phyloP scores from a whole-genome alignment of 805 yeast species.

The Saccharomycodes ludwigii region DNA sequence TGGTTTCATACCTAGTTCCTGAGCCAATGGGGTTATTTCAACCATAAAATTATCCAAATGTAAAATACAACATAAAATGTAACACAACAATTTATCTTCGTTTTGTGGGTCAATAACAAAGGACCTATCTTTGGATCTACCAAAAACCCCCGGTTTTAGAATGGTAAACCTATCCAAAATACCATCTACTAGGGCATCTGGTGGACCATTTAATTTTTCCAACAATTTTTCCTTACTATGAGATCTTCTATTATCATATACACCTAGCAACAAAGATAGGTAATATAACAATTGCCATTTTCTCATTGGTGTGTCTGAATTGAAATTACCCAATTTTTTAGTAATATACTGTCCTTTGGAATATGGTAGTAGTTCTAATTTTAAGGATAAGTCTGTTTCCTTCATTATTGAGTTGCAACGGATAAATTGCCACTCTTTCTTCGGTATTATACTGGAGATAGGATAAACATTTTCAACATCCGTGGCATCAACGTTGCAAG shows the following conservation, averaged over 20 bases:
- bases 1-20: conserved; percentile 73
- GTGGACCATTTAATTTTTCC: conserved; percentile 54
- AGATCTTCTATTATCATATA: conserved; percentile 60
- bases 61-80: conserved; percentile 56
- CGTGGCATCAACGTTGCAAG: conserved; percentile 65
- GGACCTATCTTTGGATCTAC: conserved; percentile 64
- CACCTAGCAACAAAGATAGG: conserved; percentile 67
- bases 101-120: conserved; percentile 75
- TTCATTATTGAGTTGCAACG: conserved; percentile 50
- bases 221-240: conserved; percentile 46
- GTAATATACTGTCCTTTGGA: conserved; percentile 43
- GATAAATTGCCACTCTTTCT: conserved; percentile 47
- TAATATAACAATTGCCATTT: conserved; percentile 67
- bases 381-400: conserved; percentile 38
- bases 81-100: conserved; percentile 79
- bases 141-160: conserved; percentile 48
- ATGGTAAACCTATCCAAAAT: conserved; percentile 62
- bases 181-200: conserved; percentile 62
- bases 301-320: conserved; percentile 34
- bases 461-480: conserved; percentile 77
- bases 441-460: conserved; percentile 54
- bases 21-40: conserved; percentile 71
- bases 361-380: conserved; percentile 52
- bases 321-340: conserved; percentile 30
- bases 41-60: conserved; percentile 66